Evolutionary conservation across 441 rosid genomes (phyloP).

Genomic region (Rhodomyrtus psidioides): DNA sequence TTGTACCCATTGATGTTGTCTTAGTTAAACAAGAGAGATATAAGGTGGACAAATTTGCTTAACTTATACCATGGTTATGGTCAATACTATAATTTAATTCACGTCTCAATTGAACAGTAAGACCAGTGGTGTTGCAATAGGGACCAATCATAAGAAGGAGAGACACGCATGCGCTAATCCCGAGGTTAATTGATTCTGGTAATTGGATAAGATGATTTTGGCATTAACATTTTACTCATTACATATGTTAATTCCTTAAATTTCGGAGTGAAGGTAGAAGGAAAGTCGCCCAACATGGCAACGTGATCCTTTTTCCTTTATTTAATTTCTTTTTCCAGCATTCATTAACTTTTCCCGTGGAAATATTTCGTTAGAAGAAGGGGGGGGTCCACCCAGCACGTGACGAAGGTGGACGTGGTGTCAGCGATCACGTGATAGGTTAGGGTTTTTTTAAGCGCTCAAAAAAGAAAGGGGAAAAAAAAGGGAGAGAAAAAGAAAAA

Average conservation of each 20-base stretch:
- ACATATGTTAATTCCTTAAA: not conserved
- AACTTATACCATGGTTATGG: not conserved
- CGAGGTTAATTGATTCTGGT: constrained; percentile 9
- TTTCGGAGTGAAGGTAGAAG: not conserved
- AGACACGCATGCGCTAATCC: constrained; percentile 15
- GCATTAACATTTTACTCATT: not conserved
- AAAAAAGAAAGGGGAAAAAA: not conserved
- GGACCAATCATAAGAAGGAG: not conserved
- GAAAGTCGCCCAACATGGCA: not conserved
- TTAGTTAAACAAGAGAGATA: not conserved
- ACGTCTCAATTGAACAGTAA: not conserved
- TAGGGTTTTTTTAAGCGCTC: not conserved
- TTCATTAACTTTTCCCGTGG: not conserved
- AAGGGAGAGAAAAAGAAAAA: not conserved
- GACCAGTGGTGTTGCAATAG: not conserved
- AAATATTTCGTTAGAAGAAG: not conserved
- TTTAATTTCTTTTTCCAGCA: not conserved
- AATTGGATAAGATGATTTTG: constrained; percentile 29
- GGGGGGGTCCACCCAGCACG: constrained; percentile 45
- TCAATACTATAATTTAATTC: not conserved
- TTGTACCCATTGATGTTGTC: not conserved
- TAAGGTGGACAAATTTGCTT: not conserved
- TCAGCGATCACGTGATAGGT: constrained; percentile 54
- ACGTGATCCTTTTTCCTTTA: not conserved
- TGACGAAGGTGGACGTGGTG: constrained; percentile 36